Base-by-base conservation (phyloP, 2,329 filamentous ascomycete species). In the Lasiodiplodia citricola region DNA sequence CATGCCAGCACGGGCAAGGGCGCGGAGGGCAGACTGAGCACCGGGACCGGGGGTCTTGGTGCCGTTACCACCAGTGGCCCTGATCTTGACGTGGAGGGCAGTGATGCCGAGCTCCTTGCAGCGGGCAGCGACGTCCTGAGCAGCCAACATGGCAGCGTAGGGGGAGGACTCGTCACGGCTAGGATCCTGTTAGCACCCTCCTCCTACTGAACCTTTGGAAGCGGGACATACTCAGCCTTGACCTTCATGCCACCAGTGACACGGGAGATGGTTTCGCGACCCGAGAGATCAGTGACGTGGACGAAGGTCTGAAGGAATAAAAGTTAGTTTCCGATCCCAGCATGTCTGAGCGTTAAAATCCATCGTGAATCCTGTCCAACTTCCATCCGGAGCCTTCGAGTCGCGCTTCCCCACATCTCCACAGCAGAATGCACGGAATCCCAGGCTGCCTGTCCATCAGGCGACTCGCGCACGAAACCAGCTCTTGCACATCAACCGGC, bases 241-340 rank as follows among this genome's bases (percentile, higher is more conserved):
- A 99, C 96, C 90, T 99, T 99, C 96, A 99, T 99, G 83, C 96
- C 96, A 88, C 96, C 96, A 80, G 96, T 99, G 78, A 99, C 95
- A 93, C 96, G 94, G 90, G 90, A 93, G 88, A 99, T 97, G 87
- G 96, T 99, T 92, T 99, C 96, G 87, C 96, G 96, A 87, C 96
- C 96, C 87, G 82, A 83, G 84, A 99, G 93, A 97, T 98, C 96
- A 88, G 96, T 99, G 83, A 99, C 93, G 88, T 99, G 96, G 83
- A 99, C 96, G 80, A 86, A 86, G 77, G 83, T 85, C 57, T 64
- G n/a, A 47, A 25, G 21, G 3, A 38, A n/a, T 23, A 2, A 4
- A 64, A 4, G 37, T 52, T 28, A 64, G 60, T 31, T 4, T 21
- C 14, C 18, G 28, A n/a, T 38, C 31, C 18, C 14, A 37, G 3